These are phyloP conservation scores for Setaria italica DNA, from an alignment of 202 grass and related monocot species.

Conservation along the genomic window DNA sequence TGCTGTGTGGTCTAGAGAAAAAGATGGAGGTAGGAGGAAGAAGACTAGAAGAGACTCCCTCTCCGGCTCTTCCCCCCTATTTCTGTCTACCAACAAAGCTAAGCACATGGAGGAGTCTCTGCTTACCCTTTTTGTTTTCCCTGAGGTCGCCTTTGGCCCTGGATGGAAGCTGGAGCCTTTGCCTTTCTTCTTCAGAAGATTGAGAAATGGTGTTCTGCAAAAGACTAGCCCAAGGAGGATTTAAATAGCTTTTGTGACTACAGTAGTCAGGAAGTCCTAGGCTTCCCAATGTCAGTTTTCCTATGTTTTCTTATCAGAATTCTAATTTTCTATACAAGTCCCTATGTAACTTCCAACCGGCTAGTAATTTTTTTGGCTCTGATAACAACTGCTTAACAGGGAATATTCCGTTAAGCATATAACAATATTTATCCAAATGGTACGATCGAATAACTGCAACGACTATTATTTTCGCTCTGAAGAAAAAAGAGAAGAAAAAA, in stretches of 20 bases:
- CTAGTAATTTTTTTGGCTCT: background rate
- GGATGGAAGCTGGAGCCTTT: background rate
- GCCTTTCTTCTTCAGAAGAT: background rate
- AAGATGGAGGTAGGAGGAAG: background rate
- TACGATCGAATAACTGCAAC: background rate
- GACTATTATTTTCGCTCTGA: too few species aligned
- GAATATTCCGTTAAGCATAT: slow-evolving; percentile 21
- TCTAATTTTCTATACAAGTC: slow-evolving; percentile 21
- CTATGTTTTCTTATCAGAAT: too few species aligned
- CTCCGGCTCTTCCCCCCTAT: background rate
- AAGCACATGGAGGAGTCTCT: slow-evolving; percentile 18
- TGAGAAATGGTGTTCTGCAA: background rate
- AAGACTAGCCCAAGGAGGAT: too few species aligned
- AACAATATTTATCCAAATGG: background rate
- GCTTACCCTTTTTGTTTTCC: slow-evolving; percentile 38
- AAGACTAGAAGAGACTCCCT: background rate
- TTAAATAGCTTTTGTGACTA: too few species aligned
- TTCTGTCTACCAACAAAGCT: slow-evolving; percentile 1
- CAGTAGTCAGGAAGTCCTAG: too few species aligned
- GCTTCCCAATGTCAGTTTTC: too few species aligned
- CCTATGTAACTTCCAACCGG: background rate
- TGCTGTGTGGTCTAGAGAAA: slow-evolving; percentile 40
- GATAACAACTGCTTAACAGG: background rate
- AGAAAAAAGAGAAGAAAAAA: background rate
- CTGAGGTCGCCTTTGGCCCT: slow-evolving; percentile 13